Percentiles rank a stretch among this genome's conserved stretches.
Evolutionary conservation across 2,329 filamentous ascomycete genomes (phyloP).

Genomic region (Aspergillus fijiensis): DNA sequence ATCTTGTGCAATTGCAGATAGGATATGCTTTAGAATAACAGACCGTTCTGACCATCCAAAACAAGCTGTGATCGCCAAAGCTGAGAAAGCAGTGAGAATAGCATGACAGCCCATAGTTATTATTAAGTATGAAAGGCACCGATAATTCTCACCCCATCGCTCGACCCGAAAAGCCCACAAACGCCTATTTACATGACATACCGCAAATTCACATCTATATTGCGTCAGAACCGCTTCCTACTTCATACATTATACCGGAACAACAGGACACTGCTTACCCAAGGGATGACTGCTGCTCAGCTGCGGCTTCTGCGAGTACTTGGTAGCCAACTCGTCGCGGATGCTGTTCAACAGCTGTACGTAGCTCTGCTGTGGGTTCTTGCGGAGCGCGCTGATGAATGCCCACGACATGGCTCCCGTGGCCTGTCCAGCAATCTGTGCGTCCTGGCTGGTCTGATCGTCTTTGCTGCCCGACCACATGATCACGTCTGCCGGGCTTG

Average conservation of each 20-base stretch:
- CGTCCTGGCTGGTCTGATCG: constrained; percentile 90
- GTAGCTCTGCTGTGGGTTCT: constrained; percentile 94
- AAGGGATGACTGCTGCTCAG: constrained; percentile 93
- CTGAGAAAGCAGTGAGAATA: not conserved
- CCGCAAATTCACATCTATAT: constrained; percentile 61
- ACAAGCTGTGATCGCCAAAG: not conserved
- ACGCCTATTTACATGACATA: constrained; percentile 61
- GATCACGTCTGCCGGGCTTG: constrained; percentile 89
- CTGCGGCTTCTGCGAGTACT: constrained; percentile 94
- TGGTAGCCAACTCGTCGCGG: constrained; percentile 78
- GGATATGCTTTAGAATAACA: not conserved
- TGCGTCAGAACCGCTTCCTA: constrained; percentile 18
- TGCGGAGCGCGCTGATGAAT: constrained; percentile 86
- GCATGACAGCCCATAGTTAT: not conserved
- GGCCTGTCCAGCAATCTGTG: constrained; percentile 80
- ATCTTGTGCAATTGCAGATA: not conserved
- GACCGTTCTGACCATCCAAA: not conserved
- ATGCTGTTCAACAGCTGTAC: constrained; percentile 94
- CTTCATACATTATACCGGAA: constrained; percentile 9
- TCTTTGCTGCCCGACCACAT: constrained; percentile 99
- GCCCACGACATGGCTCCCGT: constrained; percentile 99
- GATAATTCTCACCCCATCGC: not conserved
- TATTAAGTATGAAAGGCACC: not conserved
- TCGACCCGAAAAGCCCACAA: constrained; percentile 1
- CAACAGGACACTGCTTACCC: constrained; percentile 59